Percentiles rank a stretch among this genome's conserved stretches.
phyloP scores from a whole-genome alignment of 345 rosid genomes.

The Arabidopsis suecica region DNA sequence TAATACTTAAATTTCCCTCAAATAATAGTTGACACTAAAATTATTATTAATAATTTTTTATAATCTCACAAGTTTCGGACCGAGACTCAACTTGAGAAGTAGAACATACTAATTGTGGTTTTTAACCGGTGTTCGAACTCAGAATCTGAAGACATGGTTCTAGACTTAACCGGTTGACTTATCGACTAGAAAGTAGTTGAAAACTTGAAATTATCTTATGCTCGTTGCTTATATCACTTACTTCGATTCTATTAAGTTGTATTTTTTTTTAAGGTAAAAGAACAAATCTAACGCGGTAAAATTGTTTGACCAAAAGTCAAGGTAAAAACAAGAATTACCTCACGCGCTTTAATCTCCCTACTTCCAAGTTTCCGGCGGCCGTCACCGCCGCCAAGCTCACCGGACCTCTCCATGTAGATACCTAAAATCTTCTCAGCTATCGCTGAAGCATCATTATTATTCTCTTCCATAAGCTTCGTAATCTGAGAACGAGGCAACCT shows the following conservation, averaged over 20 bases:
- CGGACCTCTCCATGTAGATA: conserved; percentile 50
- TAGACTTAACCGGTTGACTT: no score
- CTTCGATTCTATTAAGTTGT: not conserved
- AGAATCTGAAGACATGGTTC: not conserved
- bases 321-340: conserved; percentile 44
- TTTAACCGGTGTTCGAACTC: not conserved
- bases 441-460: conserved; percentile 59
- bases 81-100: not conserved
- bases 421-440: conserved; percentile 71
- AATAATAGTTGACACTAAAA: not conserved
- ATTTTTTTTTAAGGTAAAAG: not conserved
- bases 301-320: conserved; percentile 31
- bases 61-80: not conserved
- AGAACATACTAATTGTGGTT: not conserved
- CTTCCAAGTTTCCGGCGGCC: conserved; percentile 18
- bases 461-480: conserved; percentile 70
- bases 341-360: conserved; percentile 42
- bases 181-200: not conserved
- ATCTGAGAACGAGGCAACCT: conserved; percentile 74
- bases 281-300: conserved; percentile 3
- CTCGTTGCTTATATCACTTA: not conserved
- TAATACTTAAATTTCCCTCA: not conserved
- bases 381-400: conserved; percentile 15
- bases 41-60: not conserved
- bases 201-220: not conserved